Percentiles rank a stretch among this genome's conserved stretches.
Evolutionary conservation across 768 basidiomycete species (phyloP).

Genomic region (Rhodotorula paludigena): DNA sequence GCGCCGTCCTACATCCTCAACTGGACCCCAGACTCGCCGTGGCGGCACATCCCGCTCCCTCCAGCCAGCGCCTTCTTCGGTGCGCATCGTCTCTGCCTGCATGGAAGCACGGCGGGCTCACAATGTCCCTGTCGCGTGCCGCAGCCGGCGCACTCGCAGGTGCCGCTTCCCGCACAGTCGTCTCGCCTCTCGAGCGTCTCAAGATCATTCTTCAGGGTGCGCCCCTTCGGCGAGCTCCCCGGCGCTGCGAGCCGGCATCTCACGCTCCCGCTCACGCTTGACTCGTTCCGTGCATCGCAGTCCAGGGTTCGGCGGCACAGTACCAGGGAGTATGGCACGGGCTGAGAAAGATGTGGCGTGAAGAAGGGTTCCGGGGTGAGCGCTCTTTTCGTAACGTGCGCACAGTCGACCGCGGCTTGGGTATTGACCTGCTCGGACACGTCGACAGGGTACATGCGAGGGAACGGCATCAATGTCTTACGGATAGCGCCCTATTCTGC

Average conservation of each 20-base stretch:
- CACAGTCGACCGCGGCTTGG: no score
- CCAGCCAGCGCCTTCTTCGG: constrained; percentile 34
- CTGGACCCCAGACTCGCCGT: constrained; percentile 2
- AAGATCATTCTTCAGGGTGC: constrained; percentile 76
- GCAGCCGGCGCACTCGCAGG: constrained; percentile 48
- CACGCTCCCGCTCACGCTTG: constrained; percentile 10
- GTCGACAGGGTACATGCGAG: constrained; percentile 68
- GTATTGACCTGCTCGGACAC: not conserved
- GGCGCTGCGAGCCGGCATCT: not conserved
- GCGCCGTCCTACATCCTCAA: constrained; percentile 2
- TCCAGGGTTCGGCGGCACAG: constrained; percentile 59
- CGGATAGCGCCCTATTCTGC: constrained; percentile 81
- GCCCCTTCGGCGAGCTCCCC: no score
- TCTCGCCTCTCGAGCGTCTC: constrained; percentile 81
- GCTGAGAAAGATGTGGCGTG: constrained; percentile 80
- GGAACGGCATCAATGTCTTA: constrained; percentile 74
- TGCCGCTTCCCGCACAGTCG: constrained; percentile 76
- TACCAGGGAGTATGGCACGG: constrained; percentile 82
- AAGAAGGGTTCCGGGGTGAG: constrained; percentile 68
- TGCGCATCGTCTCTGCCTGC: not conserved
- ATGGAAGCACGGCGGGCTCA: not conserved
- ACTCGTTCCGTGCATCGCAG: constrained; percentile 9
- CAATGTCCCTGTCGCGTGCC: not conserved
- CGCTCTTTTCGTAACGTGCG: no score
- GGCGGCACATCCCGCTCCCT: constrained; percentile 11